Base-by-base conservation (phyloP, 225 moss, liverwort and hornwort species). In the Polytrichum commune region DNA sequence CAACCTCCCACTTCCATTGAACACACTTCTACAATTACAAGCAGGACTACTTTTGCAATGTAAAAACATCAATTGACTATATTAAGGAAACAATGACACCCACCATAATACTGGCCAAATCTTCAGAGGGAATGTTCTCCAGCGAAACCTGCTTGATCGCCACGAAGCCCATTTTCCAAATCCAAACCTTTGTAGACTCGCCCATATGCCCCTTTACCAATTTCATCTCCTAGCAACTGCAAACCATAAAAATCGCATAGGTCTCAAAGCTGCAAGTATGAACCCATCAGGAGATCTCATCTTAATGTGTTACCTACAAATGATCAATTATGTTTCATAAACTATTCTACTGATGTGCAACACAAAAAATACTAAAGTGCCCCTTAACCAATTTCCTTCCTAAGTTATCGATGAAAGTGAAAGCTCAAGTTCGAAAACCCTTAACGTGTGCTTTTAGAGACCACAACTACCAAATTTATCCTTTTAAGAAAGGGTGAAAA, bases 81-180 rank as follows among this genome's bases (percentile, higher is more conserved):
- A 46, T 46, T 46, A 46, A 46, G 70, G 5, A 56, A 0, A 16
- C 10, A 46, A 46, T 46, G 13, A 73, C 22, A 85, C 90, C 22
- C 77, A 94, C 97, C 97, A 92, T 92, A 71, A 97, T 97, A 71
- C 94, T 94, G 68, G 94, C 94, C 70, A 97, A 90, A 84, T 97
- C 97, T 83, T 94, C 94, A 56, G 87, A 70, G 53, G 94, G 92
- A 73, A 97, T 97, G 58, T 97, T 97, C 75, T 97, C 97, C 89
- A 94, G 72, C 30, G 94, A 92, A 64, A 97, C 94, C 87, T 97
- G 94, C 75, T 97, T 97, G 78, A 94, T 91, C 70, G 94, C 97
- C 80, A 97, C 92, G 57, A 97, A 92, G 72, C 65, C 94, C 97
- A 90, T 94, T 97, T 75, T 97, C 97, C 86, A 92, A 85, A 82